Conservation (phyloP, 257 asterid species). For the Fraxinus pennsylvanica region DNA sequence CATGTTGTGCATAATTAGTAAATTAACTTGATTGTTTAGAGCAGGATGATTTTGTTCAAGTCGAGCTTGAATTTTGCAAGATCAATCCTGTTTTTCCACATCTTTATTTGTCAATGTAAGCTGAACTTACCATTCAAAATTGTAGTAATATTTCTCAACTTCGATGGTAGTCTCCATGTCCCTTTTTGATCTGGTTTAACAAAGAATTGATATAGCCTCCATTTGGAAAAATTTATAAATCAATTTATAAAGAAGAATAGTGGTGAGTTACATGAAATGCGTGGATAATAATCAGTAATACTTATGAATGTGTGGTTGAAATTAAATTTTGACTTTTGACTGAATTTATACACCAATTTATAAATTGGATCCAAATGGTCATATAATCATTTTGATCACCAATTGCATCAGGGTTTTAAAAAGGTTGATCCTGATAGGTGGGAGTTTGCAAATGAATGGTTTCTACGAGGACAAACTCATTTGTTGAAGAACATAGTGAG, state of each 20-base stretch:
- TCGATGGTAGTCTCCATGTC: background rate
- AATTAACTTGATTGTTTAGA: background rate
- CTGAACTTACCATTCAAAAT: background rate
- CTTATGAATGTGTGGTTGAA: too few relatives aligned
- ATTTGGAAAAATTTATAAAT: too few relatives aligned
- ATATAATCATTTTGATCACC: background rate
- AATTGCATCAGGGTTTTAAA: slow-evolving; percentile 62
- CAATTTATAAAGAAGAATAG: too few relatives aligned
- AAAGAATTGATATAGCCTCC: background rate
- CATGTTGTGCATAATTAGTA: background rate
- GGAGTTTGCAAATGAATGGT: slow-evolving; percentile 93
- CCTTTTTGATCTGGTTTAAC: background rate
- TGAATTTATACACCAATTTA: too few relatives aligned
- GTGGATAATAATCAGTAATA: too few relatives aligned
- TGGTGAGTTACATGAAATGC: too few relatives aligned
- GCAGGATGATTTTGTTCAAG: background rate
- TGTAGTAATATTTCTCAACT: background rate
- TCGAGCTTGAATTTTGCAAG: background rate
- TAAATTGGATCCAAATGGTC: too few relatives aligned
- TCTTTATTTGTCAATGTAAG: background rate
- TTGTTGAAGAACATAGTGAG: slow-evolving; percentile 65
- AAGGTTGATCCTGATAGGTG: slow-evolving; percentile 89
- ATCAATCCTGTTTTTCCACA: background rate
- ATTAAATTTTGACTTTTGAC: too few relatives aligned
- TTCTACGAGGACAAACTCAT: slow-evolving; percentile 72